Conservation (phyloP, 2,329 filamentous ascomycete genomes). For the Beauveria sp. region DNA sequence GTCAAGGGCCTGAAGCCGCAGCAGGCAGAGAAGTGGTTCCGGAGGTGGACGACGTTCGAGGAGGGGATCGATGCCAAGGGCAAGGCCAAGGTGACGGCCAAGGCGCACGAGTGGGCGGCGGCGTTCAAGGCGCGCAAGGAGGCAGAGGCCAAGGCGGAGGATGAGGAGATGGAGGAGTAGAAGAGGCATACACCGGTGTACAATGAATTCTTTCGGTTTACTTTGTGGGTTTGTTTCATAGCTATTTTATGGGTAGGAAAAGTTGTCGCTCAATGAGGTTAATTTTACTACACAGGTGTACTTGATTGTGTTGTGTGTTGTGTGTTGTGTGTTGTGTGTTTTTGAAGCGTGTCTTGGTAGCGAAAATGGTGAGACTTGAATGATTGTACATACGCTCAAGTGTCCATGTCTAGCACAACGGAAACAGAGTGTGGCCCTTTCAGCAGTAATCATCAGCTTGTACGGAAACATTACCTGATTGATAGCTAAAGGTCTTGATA, state of each 20-base stretch:
- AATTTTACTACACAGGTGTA: not conserved
- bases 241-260: conserved; percentile 10
- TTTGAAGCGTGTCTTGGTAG: too few relatives aligned
- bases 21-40: conserved; percentile 81
- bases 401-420: too few relatives aligned
- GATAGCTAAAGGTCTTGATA: too few relatives aligned
- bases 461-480: too few relatives aligned
- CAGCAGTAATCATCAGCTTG: too few relatives aligned
- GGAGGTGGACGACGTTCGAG: conserved; percentile 87
- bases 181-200: conserved; percentile 5
- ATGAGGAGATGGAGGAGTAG: conserved; percentile 28
- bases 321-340: not conserved
- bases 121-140: conserved; percentile 38
- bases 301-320: not conserved
- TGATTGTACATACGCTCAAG: not conserved
- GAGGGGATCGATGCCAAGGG: conserved; percentile 60
- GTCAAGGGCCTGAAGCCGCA: conserved; percentile 69
- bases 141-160: conserved; percentile 23
- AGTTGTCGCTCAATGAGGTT: not conserved
- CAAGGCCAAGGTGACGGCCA: conserved; percentile 61
- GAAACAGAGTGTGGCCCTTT: too few relatives aligned
- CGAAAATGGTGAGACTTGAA: too few relatives aligned
- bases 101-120: conserved; percentile 64
- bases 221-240: conserved; percentile 2
- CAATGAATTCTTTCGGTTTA: not conserved